Conservation (phyloP, 495 filamentous ascomycete genomes). For the Penicillium antarcticum region DNA sequence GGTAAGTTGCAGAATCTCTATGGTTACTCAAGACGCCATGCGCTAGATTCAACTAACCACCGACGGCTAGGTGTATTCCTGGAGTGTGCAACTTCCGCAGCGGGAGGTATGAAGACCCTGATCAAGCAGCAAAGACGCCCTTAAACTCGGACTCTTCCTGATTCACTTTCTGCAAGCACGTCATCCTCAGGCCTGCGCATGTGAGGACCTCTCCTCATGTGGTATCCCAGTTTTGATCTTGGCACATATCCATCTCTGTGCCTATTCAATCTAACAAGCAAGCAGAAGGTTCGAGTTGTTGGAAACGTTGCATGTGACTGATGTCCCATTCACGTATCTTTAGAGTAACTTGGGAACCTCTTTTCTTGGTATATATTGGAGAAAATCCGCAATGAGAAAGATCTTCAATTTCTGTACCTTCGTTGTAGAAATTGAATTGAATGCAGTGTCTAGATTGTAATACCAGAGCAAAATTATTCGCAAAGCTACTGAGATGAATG, state of each 20-base stretch:
- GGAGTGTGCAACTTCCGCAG: constrained; percentile 1
- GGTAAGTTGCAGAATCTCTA: constrained; percentile 1
- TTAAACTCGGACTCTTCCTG: background rate
- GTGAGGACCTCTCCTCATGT: background rate
- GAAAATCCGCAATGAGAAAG: background rate
- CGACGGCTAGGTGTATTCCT: constrained; percentile 2
- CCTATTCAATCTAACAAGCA: background rate
- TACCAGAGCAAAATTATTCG: background rate
- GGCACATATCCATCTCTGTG: background rate
- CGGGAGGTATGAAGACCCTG: constrained; percentile 1
- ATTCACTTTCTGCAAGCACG: background rate
- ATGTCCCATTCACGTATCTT: too few relatives aligned
- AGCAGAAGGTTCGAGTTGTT: background rate
- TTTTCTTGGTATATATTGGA: background rate
- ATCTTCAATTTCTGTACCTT: background rate
- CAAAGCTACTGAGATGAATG: background rate
- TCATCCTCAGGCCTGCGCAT: background rate
- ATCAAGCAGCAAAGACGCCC: background rate
- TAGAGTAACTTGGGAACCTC: too few relatives aligned
- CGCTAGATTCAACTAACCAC: constrained; percentile 1
- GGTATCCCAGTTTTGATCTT: constrained; percentile 1
- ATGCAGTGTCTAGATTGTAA: background rate
- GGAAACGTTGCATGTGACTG: background rate
- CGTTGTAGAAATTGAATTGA: background rate
- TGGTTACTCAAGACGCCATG: background rate